Conservation (phyloP, 2,329 filamentous ascomycete genomes). For the Colletotrichum magnum region DNA sequence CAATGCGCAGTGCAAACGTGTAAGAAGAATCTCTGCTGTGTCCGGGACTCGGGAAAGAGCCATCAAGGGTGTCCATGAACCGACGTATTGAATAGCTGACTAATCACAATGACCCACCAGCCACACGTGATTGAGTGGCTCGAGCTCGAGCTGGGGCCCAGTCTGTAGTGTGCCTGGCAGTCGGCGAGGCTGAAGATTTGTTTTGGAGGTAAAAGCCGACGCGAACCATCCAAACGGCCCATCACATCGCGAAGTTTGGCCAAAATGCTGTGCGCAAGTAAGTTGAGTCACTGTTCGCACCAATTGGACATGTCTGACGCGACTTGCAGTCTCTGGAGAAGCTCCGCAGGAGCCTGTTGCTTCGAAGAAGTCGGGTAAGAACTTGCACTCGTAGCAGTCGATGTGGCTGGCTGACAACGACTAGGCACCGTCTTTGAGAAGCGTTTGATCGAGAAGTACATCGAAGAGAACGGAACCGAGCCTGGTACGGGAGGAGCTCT, state of each 20-base stretch:
- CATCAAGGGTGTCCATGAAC: no score
- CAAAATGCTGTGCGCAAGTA: constrained; percentile 54
- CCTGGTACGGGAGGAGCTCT: constrained; percentile 91
- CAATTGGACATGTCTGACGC: constrained; percentile 37
- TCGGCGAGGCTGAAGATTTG: constrained; percentile 42
- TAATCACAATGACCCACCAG: not conserved
- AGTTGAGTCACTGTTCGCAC: constrained; percentile 41
- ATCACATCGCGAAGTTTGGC: constrained; percentile 24
- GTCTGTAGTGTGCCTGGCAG: constrained; percentile 2
- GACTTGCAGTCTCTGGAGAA: constrained; percentile 87
- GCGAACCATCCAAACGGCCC: constrained; percentile 26
- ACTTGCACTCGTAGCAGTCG: constrained; percentile 15
- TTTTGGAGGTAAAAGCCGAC: constrained; percentile 37
- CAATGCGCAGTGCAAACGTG: no score
- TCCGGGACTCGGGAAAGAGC: no score
- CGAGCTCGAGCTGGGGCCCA: constrained; percentile 31
- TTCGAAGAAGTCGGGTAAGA: constrained; percentile 91
- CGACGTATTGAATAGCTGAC: no score
- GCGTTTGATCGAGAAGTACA: constrained; percentile 94
- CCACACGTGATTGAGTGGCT: constrained; percentile 35
- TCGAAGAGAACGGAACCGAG: constrained; percentile 92
- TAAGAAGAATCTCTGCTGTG: no score
- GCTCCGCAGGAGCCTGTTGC: constrained; percentile 94
- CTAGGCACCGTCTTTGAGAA: constrained; percentile 93
- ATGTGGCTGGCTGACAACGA: constrained; percentile 18